These are phyloP conservation scores for Phytophthora fragariae DNA, from an alignment of 352 stramenopile genomes.

Conservation along the genomic window DNA sequence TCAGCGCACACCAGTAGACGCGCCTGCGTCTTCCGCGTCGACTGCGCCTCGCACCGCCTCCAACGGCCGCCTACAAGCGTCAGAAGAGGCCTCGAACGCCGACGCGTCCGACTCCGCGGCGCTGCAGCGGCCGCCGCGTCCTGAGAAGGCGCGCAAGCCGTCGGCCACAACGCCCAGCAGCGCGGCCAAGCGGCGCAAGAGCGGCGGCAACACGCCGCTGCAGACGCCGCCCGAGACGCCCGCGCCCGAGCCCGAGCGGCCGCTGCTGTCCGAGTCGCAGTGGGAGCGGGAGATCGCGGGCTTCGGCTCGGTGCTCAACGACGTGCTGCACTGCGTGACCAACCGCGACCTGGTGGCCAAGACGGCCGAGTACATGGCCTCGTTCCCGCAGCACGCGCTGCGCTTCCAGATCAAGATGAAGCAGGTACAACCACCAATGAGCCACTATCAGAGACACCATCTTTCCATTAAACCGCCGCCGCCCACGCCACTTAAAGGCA, in stretches of 20 bases:
- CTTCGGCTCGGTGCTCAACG: constrained; percentile 76
- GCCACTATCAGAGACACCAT: neutral
- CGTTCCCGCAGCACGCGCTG: constrained; percentile 74
- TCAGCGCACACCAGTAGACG: neutral
- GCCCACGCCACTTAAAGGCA: neutral
- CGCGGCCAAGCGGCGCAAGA: constrained; percentile 13
- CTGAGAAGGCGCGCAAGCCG: constrained; percentile 10
- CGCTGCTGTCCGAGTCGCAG: constrained; percentile 69
- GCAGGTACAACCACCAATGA: constrained; percentile 58
- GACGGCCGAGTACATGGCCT: constrained; percentile 78
- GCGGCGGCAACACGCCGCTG: constrained; percentile 21
- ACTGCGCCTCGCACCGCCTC: neutral
- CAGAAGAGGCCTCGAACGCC: constrained; percentile 12
- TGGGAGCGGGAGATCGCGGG: constrained; percentile 80
- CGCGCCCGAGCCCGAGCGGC: constrained; percentile 21
- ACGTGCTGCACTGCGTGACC: constrained; percentile 75
- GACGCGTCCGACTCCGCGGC: constrained; percentile 7
- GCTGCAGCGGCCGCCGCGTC: constrained; percentile 14
- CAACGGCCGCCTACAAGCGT: constrained; percentile 2
- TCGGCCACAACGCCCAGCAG: constrained; percentile 8
- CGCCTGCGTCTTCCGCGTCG: constrained; percentile 1
- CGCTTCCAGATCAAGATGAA: constrained; percentile 91
- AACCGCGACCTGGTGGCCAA: constrained; percentile 77
- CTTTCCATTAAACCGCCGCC: neutral
- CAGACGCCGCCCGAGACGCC: constrained; percentile 13